A percentile compares a stretch with the other conserved stretches of the same genome.
Conservation (phyloP, 2,329 filamentous ascomycete genomes). For the Pseudocercospora cruenta region DNA sequence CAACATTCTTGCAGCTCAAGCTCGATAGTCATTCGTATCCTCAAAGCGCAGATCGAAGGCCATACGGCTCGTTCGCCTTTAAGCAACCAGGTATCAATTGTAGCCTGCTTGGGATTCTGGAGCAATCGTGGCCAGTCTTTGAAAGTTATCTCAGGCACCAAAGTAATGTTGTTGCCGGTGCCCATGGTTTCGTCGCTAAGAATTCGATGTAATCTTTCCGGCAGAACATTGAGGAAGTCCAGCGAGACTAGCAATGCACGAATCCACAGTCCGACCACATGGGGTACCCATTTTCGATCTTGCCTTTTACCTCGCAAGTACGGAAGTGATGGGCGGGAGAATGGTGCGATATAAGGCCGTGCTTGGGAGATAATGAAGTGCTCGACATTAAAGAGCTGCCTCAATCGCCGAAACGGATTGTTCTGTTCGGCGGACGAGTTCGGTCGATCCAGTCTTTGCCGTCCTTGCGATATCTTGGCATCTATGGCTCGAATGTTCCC, state of each 20-base stretch:
- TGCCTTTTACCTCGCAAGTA: slow-evolving; percentile 24
- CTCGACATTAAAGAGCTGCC: slow-evolving; percentile 88
- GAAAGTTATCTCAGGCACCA: slow-evolving; percentile 77
- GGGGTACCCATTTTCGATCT: slow-evolving; percentile 7
- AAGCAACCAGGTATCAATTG: slow-evolving; percentile 81
- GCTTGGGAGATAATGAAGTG: slow-evolving; percentile 95
- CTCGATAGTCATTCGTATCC: slow-evolving; percentile 80
- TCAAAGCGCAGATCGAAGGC: slow-evolving; percentile 82
- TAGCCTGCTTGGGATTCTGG: slow-evolving; percentile 77
- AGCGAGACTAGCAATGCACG: slow-evolving; percentile 16
- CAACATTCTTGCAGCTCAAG: slow-evolving; percentile 86
- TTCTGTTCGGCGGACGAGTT: slow-evolving; percentile 67
- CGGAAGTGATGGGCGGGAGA: slow-evolving; percentile 49
- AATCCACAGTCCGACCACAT: slow-evolving; percentile 11
- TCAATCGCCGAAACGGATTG: slow-evolving; percentile 70
- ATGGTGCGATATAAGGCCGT: slow-evolving; percentile 84
- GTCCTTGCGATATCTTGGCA: background rate
- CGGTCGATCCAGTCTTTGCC: slow-evolving; percentile 45
- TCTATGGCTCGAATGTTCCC: slow-evolving; percentile 59
- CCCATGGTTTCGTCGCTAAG: slow-evolving; percentile 63
- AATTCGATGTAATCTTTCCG: slow-evolving; percentile 43
- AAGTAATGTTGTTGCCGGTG: slow-evolving; percentile 74
- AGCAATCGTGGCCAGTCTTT: slow-evolving; percentile 76
- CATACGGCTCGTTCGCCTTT: slow-evolving; percentile 86
- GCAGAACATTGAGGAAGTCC: slow-evolving; percentile 74